Conservation (phyloP, 179 eudicot genomes). For the Silene vulgaris region DNA sequence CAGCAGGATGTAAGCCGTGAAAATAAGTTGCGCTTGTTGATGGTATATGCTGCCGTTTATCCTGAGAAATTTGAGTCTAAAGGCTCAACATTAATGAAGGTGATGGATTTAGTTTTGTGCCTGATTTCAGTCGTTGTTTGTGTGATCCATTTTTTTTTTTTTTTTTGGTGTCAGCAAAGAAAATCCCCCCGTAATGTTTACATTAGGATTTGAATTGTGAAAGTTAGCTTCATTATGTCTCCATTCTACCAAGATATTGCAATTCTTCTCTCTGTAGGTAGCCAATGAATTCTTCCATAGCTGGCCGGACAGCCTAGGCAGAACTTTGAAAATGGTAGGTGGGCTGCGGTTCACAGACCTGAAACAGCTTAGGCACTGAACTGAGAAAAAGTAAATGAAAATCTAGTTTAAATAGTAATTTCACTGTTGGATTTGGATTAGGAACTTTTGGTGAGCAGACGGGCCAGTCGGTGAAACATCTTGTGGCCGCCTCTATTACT, state of each 20-base stretch:
- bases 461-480: no score
- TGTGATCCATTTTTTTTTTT: background rate
- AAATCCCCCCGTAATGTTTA: no score
- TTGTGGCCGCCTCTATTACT: no score
- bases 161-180: background rate
- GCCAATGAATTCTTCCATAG: background rate
- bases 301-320: background rate
- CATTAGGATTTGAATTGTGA: background rate
- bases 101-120: conserved; percentile 21
- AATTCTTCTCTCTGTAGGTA: background rate
- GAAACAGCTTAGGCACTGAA: background rate
- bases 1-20: conserved; percentile 73
- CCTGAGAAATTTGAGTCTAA: conserved; percentile 87
- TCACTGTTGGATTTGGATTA: no score
- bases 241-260: background rate
- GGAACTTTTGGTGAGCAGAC: background rate
- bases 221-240: background rate
- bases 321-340: background rate
- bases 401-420: no score
- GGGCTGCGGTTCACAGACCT: background rate
- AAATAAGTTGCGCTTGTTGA: conserved; percentile 78
- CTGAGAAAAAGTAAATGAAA: background rate
- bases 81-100: conserved; percentile 77
- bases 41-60: conserved; percentile 87
- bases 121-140: background rate